Percentiles rank a stretch among this genome's conserved stretches.
Conservation (phyloP, 352 stramenopile species). For the Blastocystis sp. region DNA sequence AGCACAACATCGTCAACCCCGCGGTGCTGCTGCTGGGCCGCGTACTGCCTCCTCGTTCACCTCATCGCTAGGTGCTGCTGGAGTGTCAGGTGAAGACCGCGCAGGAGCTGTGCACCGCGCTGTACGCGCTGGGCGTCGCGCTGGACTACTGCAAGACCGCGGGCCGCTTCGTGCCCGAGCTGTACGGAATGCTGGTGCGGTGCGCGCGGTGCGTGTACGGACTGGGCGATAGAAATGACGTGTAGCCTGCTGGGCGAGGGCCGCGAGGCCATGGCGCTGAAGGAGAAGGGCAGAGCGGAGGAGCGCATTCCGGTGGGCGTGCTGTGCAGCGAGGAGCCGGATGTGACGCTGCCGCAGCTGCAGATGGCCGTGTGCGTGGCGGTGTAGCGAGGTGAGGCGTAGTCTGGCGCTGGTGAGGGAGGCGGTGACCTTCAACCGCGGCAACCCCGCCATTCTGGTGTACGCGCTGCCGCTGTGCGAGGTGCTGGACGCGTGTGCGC, state of each 20-base stretch:
- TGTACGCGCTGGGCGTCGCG: background rate
- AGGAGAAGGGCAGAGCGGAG: background rate
- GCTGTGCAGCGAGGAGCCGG: background rate
- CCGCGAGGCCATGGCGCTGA: background rate
- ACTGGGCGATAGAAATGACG: background rate
- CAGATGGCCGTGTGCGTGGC: background rate
- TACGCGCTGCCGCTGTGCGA: background rate
- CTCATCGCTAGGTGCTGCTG: background rate
- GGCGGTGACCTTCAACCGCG: background rate
- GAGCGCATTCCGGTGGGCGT: background rate
- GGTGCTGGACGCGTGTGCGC: background rate
- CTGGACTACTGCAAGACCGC: slow-evolving; percentile 13
- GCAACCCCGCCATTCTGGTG: slow-evolving; percentile 17
- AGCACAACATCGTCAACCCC: slow-evolving; percentile 34
- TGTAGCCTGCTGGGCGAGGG: background rate
- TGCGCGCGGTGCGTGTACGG: background rate
- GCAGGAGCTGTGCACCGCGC: background rate
- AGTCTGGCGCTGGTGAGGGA: background rate
- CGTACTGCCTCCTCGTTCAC: background rate
- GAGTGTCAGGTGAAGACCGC: background rate
- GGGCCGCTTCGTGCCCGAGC: slow-evolving; percentile 13
- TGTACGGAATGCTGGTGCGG: background rate
- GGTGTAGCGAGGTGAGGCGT: background rate
- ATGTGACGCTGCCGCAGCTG: background rate
- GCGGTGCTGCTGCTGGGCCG: slow-evolving; percentile 14